Conservation (phyloP, 2,329 filamentous ascomycete species). For the Exserohilum turcica region DNA sequence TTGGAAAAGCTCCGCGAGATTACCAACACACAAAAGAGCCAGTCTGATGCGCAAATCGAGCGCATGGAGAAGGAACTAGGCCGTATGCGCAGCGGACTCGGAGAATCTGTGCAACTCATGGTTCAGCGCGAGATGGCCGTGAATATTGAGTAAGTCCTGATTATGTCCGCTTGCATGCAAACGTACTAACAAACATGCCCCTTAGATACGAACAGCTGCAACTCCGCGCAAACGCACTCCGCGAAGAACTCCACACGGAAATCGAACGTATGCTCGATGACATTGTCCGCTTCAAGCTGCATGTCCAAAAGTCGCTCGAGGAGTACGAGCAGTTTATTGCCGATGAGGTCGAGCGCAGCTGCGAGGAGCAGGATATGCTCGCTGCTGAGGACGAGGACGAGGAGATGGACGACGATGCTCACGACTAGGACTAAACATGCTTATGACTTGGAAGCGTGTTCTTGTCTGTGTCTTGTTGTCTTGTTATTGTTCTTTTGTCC, state of each 20-base stretch:
- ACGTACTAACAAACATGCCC: constrained; percentile 9
- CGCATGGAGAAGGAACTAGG: constrained; percentile 99
- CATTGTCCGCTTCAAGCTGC: constrained; percentile 97
- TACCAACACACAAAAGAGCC: constrained; percentile 84
- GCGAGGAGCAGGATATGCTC: constrained; percentile 55
- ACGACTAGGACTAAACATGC: not conserved
- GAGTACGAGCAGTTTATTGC: constrained; percentile 94
- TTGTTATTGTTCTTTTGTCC: not conserved
- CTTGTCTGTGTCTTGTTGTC: not conserved
- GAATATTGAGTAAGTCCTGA: constrained; percentile 78
- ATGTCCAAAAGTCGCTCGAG: constrained; percentile 89
- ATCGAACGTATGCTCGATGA: constrained; percentile 96
- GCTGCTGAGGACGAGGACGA: constrained; percentile 37
- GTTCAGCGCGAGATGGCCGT: constrained; percentile 96
- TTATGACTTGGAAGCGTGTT: not conserved
- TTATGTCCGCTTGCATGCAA: too few species aligned
- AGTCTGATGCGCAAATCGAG: constrained; percentile 91
- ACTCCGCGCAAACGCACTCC: constrained; percentile 78
- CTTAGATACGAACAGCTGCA: constrained; percentile 85
- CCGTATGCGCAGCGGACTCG: constrained; percentile 82
- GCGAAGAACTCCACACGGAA: constrained; percentile 98
- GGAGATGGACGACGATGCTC: constrained; percentile 29
- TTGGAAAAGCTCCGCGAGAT: constrained; percentile 91
- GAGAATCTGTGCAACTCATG: constrained; percentile 86
- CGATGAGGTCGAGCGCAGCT: constrained; percentile 79